These are phyloP conservation scores for Echeveria elegans DNA, from an alignment of 164 flowering plant genomes.

Conservation along the genomic window DNA sequence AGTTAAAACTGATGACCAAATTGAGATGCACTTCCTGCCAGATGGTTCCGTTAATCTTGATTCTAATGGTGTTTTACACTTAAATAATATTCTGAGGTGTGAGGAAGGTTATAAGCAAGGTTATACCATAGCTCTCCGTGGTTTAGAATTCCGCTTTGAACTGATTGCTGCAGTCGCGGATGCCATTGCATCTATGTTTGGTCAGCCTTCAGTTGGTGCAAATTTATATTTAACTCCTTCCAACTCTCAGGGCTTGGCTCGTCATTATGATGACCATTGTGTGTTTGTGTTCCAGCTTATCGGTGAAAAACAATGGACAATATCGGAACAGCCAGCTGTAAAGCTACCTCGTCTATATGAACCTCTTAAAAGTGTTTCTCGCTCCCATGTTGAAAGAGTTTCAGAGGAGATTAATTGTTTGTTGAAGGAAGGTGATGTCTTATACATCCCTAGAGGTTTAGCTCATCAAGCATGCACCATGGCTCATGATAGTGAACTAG, in stretches of 20 bases:
- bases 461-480: conserved; percentile 62
- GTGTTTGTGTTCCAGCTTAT: conserved; percentile 67
- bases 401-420: conserved; percentile 23
- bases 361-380: not conserved
- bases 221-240: conserved; percentile 75
- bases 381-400: not conserved
- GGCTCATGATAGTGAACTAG: conserved; percentile 14
- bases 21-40: conserved; percentile 40
- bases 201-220: conserved; percentile 76
- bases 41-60: not conserved
- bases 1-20: conserved; percentile 31
- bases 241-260: conserved; percentile 62
- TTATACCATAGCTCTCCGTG: conserved; percentile 70
- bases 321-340: conserved; percentile 23
- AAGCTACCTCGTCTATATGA: conserved; percentile 40
- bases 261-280: conserved; percentile 79
- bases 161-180: conserved; percentile 47
- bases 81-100: conserved; percentile 30
- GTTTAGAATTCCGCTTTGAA: conserved; percentile 58
- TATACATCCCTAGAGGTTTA: conserved; percentile 78
- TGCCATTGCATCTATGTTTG: conserved; percentile 50
- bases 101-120: conserved; percentile 50
- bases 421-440: conserved; percentile 61
- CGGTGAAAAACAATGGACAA: conserved; percentile 55
- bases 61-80: not conserved